Conservation (phyloP, 305 asterid species). For the Euphrasia arctica region DNA sequence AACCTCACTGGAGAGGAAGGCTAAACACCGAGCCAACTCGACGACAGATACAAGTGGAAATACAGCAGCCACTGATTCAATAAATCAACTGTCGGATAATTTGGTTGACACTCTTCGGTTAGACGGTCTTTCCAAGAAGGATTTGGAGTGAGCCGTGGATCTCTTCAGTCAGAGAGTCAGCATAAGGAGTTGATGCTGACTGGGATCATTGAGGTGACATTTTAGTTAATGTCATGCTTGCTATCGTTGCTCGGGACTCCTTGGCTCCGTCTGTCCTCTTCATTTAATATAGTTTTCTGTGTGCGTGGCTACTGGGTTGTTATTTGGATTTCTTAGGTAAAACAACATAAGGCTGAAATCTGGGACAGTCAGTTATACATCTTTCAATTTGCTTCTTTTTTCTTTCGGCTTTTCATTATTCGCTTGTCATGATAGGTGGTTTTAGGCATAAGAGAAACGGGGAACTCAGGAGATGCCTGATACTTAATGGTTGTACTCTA, state of each 20-base stretch:
- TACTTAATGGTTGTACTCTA: conserved; percentile 27
- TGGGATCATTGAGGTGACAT: conserved; percentile 51
- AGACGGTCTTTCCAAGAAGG: conserved; percentile 54
- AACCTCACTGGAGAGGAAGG: conserved; percentile 72
- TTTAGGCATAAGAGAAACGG: conserved; percentile 43
- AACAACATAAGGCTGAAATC: conserved; percentile 34
- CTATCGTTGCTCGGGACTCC: conserved; percentile 14
- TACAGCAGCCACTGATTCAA: conserved; percentile 50
- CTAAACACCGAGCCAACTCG: conserved; percentile 55
- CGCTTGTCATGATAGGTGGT: conserved; percentile 38
- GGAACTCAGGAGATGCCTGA: conserved; percentile 31
- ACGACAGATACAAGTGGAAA: conserved; percentile 37
- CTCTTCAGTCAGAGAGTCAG: conserved; percentile 1
- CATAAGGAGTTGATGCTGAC: conserved; percentile 31
- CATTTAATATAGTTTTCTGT: conserved; percentile 27
- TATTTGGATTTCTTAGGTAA: conserved; percentile 28
- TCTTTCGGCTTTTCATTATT: conserved; percentile 24
- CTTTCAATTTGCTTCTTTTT: conserved; percentile 7
- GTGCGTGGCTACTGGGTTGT: conserved; percentile 42
- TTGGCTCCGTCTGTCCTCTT: neutral
- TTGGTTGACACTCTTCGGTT: conserved; percentile 70
- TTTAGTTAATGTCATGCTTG: conserved; percentile 40
- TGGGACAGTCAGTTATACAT: conserved; percentile 30
- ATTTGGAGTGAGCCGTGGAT: conserved; percentile 29
- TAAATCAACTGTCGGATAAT: conserved; percentile 74